These are phyloP conservation scores for Chalciporus pseudorubinellus DNA, from an alignment of 768 basidiomycete genomes.

Conservation along the genomic window DNA sequence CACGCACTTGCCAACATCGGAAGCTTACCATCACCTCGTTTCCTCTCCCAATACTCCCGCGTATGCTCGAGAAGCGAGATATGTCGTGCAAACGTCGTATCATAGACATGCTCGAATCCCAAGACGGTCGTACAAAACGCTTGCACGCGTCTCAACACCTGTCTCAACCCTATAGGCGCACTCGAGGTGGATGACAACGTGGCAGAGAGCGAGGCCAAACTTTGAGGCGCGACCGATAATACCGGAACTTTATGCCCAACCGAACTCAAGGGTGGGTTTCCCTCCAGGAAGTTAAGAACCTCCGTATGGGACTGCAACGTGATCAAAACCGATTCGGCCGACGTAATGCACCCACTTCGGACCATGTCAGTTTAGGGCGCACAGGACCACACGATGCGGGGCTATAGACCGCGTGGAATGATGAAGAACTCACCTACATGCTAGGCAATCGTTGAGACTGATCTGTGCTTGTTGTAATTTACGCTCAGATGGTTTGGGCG, in stretches of 20 bases:
- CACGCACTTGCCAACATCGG: conserved; percentile 97
- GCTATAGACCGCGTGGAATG: not conserved
- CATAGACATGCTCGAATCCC: conserved; percentile 82
- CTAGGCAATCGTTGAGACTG: conserved; percentile 94
- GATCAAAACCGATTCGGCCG: conserved; percentile 95
- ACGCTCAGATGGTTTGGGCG: conserved; percentile 33
- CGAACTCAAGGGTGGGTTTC: conserved; percentile 45
- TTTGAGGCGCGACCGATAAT: conserved; percentile 87
- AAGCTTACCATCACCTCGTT: conserved; percentile 39
- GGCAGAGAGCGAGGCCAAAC: conserved; percentile 77
- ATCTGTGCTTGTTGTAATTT: conserved; percentile 94
- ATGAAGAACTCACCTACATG: conserved; percentile 75
- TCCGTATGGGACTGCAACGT: conserved; percentile 94
- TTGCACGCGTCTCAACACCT: conserved; percentile 67
- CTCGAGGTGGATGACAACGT: conserved; percentile 48
- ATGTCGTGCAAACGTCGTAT: conserved; percentile 94
- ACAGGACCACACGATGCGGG: not conserved
- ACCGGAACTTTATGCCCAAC: conserved; percentile 56
- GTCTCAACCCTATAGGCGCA: conserved; percentile 45
- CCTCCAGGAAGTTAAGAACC: conserved; percentile 74
- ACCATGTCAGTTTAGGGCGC: conserved; percentile 7
- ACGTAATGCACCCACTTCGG: conserved; percentile 92
- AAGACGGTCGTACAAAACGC: conserved; percentile 66
- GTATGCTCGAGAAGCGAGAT: conserved; percentile 79
- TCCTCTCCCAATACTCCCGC: conserved; percentile 77